phyloP scores from a whole-genome alignment of 106 monocot species.

The Allium fistulosum region DNA sequence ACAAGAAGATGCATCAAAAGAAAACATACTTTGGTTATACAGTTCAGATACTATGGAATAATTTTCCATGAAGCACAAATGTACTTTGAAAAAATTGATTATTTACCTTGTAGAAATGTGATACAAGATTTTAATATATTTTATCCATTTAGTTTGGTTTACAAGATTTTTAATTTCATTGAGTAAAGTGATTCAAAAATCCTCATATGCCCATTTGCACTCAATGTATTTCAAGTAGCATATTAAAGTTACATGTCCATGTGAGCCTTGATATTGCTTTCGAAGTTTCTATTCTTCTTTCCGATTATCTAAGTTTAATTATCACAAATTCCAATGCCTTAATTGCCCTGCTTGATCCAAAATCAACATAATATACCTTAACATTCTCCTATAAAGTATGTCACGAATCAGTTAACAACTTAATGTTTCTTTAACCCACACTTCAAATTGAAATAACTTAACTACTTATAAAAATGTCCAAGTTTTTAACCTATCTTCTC shows the following conservation, averaged over 20 bases:
- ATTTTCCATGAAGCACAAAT: no score
- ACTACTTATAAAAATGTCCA: background rate
- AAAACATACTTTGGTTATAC: no score
- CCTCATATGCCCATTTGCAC: no score
- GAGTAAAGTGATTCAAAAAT: no score
- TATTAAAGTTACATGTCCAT: background rate
- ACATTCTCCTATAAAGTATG: background rate
- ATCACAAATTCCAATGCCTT: background rate
- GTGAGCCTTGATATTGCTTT: constrained; percentile 4
- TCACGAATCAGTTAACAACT: background rate
- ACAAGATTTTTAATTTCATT: no score
- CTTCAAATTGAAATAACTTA: background rate
- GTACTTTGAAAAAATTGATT: no score
- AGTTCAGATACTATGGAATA: no score
- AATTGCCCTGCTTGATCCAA: background rate
- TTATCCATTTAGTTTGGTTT: no score
- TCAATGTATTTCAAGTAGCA: no score
- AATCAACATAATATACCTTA: background rate
- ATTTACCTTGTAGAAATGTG: no score
- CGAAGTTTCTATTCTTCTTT: background rate
- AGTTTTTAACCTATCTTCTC: background rate
- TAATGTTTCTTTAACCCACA: background rate
- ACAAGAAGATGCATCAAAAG: no score
- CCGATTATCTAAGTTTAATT: background rate
- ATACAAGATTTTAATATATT: no score